These are phyloP conservation scores for Hyaloscypha finlandica DNA, from an alignment of 495 filamentous ascomycete species.

Conservation along the genomic window DNA sequence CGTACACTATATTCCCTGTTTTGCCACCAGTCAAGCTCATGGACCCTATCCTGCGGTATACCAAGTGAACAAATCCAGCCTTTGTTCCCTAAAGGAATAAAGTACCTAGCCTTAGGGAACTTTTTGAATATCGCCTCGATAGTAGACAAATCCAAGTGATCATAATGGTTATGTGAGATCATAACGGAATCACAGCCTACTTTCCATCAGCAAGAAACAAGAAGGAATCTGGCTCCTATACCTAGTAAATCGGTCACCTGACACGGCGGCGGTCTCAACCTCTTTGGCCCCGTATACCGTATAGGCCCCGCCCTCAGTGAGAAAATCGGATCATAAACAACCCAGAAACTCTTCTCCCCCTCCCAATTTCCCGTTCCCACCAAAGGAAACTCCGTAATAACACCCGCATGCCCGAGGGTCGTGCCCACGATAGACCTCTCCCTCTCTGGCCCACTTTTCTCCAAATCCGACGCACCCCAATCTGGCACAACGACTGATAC, in stretches of 20 bases:
- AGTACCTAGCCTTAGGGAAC: slow-evolving; percentile 82
- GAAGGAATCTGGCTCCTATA: not conserved
- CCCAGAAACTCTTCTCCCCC: slow-evolving; percentile 23
- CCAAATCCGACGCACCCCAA: slow-evolving; percentile 14
- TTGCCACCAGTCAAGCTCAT: slow-evolving; percentile 97
- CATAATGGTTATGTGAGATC: slow-evolving; percentile 94
- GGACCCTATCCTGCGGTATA: slow-evolving; percentile 62
- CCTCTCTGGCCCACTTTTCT: not conserved
- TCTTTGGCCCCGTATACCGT: slow-evolving; percentile 46
- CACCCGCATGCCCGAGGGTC: slow-evolving; percentile 55
- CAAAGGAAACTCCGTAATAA: slow-evolving; percentile 44
- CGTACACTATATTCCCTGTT: slow-evolving; percentile 12
- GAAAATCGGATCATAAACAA: slow-evolving; percentile 57
- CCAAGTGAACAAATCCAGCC: slow-evolving; percentile 73
- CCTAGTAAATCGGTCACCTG: slow-evolving; percentile 46
- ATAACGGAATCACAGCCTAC: slow-evolving; percentile 68
- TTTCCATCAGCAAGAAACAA: not conserved
- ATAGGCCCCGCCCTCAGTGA: slow-evolving; percentile 49
- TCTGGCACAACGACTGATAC: slow-evolving; percentile 23
- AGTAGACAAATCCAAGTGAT: slow-evolving; percentile 80
- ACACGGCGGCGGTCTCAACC: slow-evolving; percentile 53
- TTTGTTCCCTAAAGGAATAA: slow-evolving; percentile 84
- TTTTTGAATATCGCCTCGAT: slow-evolving; percentile 67
- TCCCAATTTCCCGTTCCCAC: not conserved
- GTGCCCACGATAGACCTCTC: slow-evolving; percentile 35